Evolutionary conservation across 2,329 filamentous ascomycete species (phyloP), one percentile per base, ranked within the genome.

Genomic region (Fusarium foetens): DNA sequence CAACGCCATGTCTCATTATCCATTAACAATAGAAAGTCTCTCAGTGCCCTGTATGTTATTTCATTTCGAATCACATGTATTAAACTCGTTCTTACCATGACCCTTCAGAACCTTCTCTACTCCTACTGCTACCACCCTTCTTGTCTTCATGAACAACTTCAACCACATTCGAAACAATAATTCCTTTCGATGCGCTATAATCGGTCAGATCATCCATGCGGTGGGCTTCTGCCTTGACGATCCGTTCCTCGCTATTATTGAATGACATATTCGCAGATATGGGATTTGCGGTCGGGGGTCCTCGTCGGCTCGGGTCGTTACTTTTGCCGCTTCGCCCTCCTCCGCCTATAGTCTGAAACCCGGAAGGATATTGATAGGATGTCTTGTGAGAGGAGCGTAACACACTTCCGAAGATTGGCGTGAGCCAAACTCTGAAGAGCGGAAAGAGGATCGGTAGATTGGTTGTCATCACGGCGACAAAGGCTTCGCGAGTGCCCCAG

Each of bases 381-480:
- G 79, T 80, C 31, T 81, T 78, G 5, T 74, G 62, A 1, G 81
- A 80, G 5, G 83, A 83, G 14, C 80, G 79, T 23, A 84, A 17
- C 4, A 71, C 58, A 12, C 67, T 77, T n/a, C 75, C 75, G 17
- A 76, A 66, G 1, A 80, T 42, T 13, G 81, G 82, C 1, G 71
- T 74, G 13, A 85, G 76, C 81, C 82, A 85, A 39, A 71, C 68
- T 59, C 81, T 80, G 66, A 86, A 60, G 3, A 86, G 77, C 5
- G 84, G 83, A 75, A 84, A 85, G 57, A 85, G 77, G 66, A 84
- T 78, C 4, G 81, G 82, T 2, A 83, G 73, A 68, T 84, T 84
- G 5, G 82, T 84, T 0, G 80, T 82, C 36, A 83, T 76, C 23
- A 82, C 78, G 7, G 82, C 83, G 7, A 84, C 82, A 38, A 84